Evolutionary conservation across 139 green algal genomes (phyloP).

Genomic region (Tetradesmus obliquus): DNA sequence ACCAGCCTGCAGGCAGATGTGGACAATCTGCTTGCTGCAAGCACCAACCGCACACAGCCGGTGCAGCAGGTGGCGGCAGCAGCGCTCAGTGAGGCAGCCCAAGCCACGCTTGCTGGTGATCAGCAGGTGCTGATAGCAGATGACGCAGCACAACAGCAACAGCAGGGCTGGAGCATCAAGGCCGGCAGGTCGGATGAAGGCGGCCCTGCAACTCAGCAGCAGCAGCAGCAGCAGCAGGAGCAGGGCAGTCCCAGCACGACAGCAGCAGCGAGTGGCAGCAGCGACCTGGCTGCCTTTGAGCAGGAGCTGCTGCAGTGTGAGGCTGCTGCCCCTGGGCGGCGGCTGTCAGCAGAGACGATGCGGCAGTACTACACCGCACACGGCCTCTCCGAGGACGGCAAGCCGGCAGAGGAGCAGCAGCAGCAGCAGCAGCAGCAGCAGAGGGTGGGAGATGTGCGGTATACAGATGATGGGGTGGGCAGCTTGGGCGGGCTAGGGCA

Average conservation of each 20-base stretch:
- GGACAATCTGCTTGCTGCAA: conserved; percentile 9
- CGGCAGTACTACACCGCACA: neutral
- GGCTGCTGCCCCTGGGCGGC: conserved; percentile 14
- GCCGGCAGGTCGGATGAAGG: neutral
- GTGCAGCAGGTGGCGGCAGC: neutral
- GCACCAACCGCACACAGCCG: neutral
- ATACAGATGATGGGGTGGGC: neutral
- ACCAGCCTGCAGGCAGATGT: conserved; percentile 27
- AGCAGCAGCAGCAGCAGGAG: conserved; percentile 24
- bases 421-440: neutral
- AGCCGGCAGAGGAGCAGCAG: neutral
- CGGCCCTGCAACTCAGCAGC: neutral
- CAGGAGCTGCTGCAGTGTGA: conserved; percentile 13
- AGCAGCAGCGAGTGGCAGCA: neutral
- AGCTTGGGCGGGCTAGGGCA: neutral
- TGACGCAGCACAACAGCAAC: neutral
- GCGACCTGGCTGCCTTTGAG: neutral
- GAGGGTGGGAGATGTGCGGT: neutral
- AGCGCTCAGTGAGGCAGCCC: neutral
- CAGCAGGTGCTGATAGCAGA: neutral
- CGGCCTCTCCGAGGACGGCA: neutral
- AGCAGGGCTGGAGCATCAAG: neutral
- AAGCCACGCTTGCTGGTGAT: neutral
- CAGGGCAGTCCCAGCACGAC: neutral
- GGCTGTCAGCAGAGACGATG: conserved; percentile 9